Evolutionary conservation across 2,329 filamentous ascomycete species (phyloP), one percentile per base, ranked within the genome.

Genomic region (Pezicula rhizophila): DNA sequence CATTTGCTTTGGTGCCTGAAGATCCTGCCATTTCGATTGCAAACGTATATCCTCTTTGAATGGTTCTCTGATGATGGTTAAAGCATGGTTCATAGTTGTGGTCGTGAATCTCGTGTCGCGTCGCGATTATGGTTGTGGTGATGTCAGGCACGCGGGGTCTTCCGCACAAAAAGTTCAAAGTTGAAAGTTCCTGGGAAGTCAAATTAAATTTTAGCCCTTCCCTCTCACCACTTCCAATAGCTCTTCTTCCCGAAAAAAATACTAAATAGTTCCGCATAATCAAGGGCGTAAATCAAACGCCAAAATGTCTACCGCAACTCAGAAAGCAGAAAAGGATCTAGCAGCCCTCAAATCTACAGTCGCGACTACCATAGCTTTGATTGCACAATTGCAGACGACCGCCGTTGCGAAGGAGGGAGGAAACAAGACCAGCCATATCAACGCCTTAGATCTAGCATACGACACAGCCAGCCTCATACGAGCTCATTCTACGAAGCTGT

Each of bases 401-500:
- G 42, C 49, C 8, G 42, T 55, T 1, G 28, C 50, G 2, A 39
- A 45, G 34, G 18, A 51, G 10, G 49, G 41, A 40, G 42, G 35
- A 17, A 33, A 43, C 33, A 45, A 52, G 34, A 40, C 45, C n/a
- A 52, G 39, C 23, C 48, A 55, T 20, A 40, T 80, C 62, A 68
- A 85, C 54, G 74, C 82, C 8, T 76, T 96, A 20, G 70, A 80
- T 12, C 76, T 92, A 50, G 80, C 91, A 31, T 78, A 79, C 58
- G 85, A 91, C 59, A 78, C 87, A 0, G 79, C 88, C 1, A 79
- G 76, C 23, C 75, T 95, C 5, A 80, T 96, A 51, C 84, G 81
- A 64, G 88, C 90, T 0, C 89, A 96, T 63, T 80, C 84, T 2
- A 96, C 90, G 5, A 96, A 95, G 54, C 76, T 96, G 23, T 92